A percentile compares a stretch with the other conserved stretches of the same genome.
phyloP scores from a whole-genome alignment of 2,329 filamentous ascomycete species.

The Byssothecium circinans region DNA sequence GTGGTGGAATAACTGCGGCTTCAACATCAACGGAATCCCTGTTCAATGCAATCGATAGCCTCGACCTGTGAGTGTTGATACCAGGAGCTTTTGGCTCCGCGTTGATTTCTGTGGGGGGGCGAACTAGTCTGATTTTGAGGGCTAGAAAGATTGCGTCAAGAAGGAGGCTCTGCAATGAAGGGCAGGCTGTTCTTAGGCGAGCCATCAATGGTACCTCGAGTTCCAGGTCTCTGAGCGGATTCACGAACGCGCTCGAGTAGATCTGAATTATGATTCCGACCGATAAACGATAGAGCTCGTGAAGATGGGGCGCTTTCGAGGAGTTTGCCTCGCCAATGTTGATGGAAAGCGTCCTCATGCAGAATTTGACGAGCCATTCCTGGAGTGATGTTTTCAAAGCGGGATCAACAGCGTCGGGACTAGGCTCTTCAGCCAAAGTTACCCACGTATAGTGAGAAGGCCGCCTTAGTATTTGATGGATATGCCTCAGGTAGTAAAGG shows the following conservation, averaged over 20 bases:
- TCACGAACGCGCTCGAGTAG: conserved; percentile 64
- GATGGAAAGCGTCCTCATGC: conserved; percentile 63
- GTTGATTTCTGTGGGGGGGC: conserved; percentile 20
- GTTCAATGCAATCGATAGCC: conserved; percentile 33
- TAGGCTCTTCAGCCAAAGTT: conserved; percentile 65
- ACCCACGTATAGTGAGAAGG: conserved; percentile 71
- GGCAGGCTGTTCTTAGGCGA: conserved; percentile 60
- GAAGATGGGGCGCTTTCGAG: conserved; percentile 50
- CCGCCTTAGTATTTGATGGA: conserved; percentile 72
- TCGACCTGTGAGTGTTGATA: conserved; percentile 27
- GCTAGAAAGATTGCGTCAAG: conserved; percentile 76
- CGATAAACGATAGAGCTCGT: conserved; percentile 70
- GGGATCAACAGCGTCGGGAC: conserved; percentile 53
- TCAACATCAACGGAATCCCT: conserved; percentile 35
- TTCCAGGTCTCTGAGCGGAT: conserved; percentile 62
- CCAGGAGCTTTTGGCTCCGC: conserved; percentile 23
- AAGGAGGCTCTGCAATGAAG: conserved; percentile 73
- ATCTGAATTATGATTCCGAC: conserved; percentile 67
- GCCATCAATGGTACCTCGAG: conserved; percentile 73
- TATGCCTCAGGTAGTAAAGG: conserved; percentile 73
- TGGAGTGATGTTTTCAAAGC: conserved; percentile 59
- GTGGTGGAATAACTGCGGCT: conserved; percentile 51
- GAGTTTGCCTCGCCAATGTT: conserved; percentile 37
- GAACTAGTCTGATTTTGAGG: conserved; percentile 61
- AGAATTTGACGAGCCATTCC: conserved; percentile 67